A percentile compares a stretch with the other conserved stretches of the same genome.
phyloP scores from a whole-genome alignment of 83 land plant genomes.

The Thuja plicata region DNA sequence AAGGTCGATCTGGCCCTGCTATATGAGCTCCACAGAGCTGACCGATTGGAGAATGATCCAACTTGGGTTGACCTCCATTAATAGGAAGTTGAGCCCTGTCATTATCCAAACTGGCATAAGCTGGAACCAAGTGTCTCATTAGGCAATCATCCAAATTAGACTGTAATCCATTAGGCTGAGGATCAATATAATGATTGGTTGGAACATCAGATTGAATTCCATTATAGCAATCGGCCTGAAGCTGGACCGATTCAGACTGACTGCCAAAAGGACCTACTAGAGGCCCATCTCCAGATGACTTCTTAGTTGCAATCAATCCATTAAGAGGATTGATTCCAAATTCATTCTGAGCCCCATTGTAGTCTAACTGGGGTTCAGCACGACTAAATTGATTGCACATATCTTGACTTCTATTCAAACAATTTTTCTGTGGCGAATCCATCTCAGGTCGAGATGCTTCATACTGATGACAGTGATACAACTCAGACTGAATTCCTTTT shows the following conservation, averaged over 20 bases:
- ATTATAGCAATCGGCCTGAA: background rate
- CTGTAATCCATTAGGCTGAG: background rate
- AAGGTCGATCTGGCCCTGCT: background rate
- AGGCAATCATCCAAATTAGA: background rate
- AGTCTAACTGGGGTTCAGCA: background rate
- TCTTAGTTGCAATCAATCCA: background rate
- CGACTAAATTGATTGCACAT: background rate
- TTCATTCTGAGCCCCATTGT: background rate
- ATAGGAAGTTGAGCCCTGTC: background rate
- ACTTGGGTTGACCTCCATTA: conserved; percentile 9
- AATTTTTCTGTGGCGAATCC: background rate
- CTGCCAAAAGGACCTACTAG: background rate
- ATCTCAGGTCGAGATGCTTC: background rate
- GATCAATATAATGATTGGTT: background rate
- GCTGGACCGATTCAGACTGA: background rate
- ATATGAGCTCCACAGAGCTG: background rate
- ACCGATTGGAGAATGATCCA: background rate
- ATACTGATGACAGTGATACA: background rate
- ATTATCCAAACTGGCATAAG: background rate
- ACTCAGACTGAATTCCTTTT: background rate
- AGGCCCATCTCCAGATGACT: background rate
- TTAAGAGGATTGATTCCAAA: background rate
- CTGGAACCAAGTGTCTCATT: conserved; percentile 6
- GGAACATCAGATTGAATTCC: conserved; percentile 2
- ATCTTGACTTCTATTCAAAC: background rate